A percentile compares a stretch with the other conserved stretches of the same genome.
These are phyloP conservation scores for Arthroderma sp. DNA, from an alignment of 2,329 filamentous ascomycete species.

Conservation along the genomic window DNA sequence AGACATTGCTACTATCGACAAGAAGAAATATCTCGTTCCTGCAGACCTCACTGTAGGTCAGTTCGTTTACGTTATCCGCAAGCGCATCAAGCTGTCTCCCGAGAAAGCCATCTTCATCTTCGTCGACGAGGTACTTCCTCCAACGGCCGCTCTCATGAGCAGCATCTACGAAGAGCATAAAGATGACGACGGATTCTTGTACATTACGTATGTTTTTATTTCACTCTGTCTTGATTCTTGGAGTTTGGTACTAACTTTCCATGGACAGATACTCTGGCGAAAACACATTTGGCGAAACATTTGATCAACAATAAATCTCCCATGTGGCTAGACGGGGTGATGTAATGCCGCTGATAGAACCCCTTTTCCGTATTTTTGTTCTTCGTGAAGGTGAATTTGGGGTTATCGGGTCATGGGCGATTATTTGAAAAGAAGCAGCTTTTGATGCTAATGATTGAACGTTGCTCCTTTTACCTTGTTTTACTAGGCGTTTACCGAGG, in stretches of 20 bases:
- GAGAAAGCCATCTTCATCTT: slow-evolving; percentile 99
- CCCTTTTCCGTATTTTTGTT: neutral
- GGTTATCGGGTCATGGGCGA: too few relatives aligned
- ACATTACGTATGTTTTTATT: slow-evolving; percentile 64
- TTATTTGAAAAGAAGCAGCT: too few relatives aligned
- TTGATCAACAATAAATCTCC: slow-evolving; percentile 8
- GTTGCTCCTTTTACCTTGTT: too few relatives aligned
- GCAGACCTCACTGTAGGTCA: slow-evolving; percentile 96
- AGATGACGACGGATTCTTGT: slow-evolving; percentile 76
- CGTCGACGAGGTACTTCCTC: slow-evolving; percentile 93
- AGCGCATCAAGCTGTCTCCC: slow-evolving; percentile 97
- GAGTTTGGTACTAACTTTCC: slow-evolving; percentile 11
- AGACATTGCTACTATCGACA: slow-evolving; percentile 98
- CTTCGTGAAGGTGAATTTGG: too few relatives aligned
- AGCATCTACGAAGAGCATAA: slow-evolving; percentile 99
- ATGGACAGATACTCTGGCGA: slow-evolving; percentile 72
- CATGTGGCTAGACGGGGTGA: neutral
- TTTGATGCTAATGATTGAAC: too few relatives aligned
- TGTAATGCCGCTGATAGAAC: neutral
- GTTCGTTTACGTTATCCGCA: slow-evolving; percentile 99
- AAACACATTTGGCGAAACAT: slow-evolving; percentile 74
- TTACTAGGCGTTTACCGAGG: too few relatives aligned
- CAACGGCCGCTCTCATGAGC: slow-evolving; percentile 95
- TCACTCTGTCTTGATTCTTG: neutral
- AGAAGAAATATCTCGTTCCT: slow-evolving; percentile 99